Evolutionary conservation across 2,329 filamentous ascomycete genomes (phyloP), one percentile per base, ranked within the genome.

Genomic region (Microcyclospora pomicola): DNA sequence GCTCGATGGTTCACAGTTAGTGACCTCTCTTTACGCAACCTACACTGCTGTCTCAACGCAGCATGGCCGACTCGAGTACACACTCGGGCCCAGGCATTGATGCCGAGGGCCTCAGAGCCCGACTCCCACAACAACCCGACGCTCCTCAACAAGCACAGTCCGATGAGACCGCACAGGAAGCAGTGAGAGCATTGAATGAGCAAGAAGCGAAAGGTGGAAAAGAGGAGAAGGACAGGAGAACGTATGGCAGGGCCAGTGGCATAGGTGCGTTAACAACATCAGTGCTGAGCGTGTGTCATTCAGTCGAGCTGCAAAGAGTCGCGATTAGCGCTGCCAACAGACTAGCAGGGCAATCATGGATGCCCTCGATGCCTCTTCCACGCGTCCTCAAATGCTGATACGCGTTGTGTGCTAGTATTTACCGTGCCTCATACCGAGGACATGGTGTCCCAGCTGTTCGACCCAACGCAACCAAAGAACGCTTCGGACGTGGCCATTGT

Each of bases 371-470:
- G 13, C 35, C 35, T 36, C 16, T 36, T 15, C 24, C 33, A 33
- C 31, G 29, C 33, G 35, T 24, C 13, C 15, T 24, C 33, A 42
- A 44, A 40, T 41, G 46, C 52, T 56, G 48, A 56, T 52, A 37
- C 30, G 30, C 40, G 15, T 27, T 37, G 14, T 14, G n/a, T 14
- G 41, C 34, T 54, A 96, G 91, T 94, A 53, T 98, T 98, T 59
- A 81, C 85, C 41, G 91, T 98, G 38, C 91, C 91, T 34, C 80
- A 85, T 45, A 98, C 91, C 40, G 86, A 95, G 69, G 91, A 98
- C 65, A 96, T 98, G 91, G 88, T 98, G 51, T 93, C 88, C 36
- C 91, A 96, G 65, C 73, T 98, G 39, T 76, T 98, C 51, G 91
- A 92, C 52, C 91, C 91, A 36, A 82, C 82, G 49, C 82, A 96